phyloP scores from a whole-genome alignment of 805 yeast species.

The Kodamaea fukazawae region DNA sequence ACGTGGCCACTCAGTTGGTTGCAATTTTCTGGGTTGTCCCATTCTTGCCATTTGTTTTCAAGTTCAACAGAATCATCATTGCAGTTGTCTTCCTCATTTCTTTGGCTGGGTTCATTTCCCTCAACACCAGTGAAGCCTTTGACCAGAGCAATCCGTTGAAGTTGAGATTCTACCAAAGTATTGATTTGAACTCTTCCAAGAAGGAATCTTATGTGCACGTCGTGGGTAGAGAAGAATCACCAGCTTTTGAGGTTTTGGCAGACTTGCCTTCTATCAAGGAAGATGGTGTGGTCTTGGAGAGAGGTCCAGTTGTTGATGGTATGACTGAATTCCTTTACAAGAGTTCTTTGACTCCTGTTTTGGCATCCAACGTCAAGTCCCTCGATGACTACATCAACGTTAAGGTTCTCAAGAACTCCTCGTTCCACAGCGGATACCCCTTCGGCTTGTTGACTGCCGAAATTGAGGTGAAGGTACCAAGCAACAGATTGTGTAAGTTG shows the following conservation, averaged over 20 bases:
- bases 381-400: constrained; percentile 48
- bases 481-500: constrained; percentile 64
- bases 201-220: constrained; percentile 42
- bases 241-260: constrained; percentile 41
- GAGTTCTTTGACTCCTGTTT: constrained; percentile 45
- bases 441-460: constrained; percentile 69
- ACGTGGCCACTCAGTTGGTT: constrained; percentile 24
- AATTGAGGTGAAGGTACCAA: constrained; percentile 52
- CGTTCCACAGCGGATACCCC: constrained; percentile 42
- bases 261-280: constrained; percentile 66
- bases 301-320: constrained; percentile 43
- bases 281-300: constrained; percentile 24
- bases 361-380: constrained; percentile 28
- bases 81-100: constrained; percentile 33
- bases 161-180: constrained; percentile 62
- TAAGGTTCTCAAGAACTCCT: constrained; percentile 50
- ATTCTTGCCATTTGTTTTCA: constrained; percentile 66
- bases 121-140: constrained; percentile 55
- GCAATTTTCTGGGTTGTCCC: constrained; percentile 43
- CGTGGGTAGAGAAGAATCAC: constrained; percentile 50
- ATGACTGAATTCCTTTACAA: constrained; percentile 52
- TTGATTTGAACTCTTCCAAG: constrained; percentile 42
- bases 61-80: constrained; percentile 54
- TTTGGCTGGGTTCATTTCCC: constrained; percentile 25
- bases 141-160: constrained; percentile 64